Base-by-base conservation (phyloP, 2,329 filamentous ascomycete genomes). In the Mollisia scopiformis region DNA sequence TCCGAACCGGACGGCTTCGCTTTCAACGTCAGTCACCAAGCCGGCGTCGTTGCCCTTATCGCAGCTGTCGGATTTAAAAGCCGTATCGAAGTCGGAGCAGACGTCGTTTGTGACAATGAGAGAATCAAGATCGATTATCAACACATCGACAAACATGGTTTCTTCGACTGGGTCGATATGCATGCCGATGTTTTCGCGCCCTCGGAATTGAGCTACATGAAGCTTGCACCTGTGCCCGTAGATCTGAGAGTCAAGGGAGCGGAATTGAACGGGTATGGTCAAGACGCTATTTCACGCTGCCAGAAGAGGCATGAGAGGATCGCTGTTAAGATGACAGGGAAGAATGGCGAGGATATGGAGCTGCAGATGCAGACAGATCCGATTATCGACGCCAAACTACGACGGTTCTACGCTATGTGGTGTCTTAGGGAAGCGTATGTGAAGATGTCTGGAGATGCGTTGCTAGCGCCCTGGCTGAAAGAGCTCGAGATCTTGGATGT, bases 11-110 rank as follows among this genome's bases (percentile, higher is more conserved):
- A 58, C 33, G 49, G 30, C 21, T 64, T 84, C 33, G 81, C 83
- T 62, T 93, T 94, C 80, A 94, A 94, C 75, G 83, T 93, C 58
- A 88, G 85, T 49, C 91, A 94, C 74, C 91, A 94, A 78, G 88
- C 88, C 8, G 90, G 91, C 1, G 77, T 94, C 16, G 90, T 93
- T 0, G 84, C 84, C 2, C 78, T 93, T 30, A 81, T 89, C 13
- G 88, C 88, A 23, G 65, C 65, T 6, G 56, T 73, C 25, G 67
- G 67, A 1, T 67, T 69, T 21, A 21, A 66, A 21, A 49, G 30
- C 53, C n/a, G 70, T 55, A 70, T 76, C 21, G 76, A 89, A 49
- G 80, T 92, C 0, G 91, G 91, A 49, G 84, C 90, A 2, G 91
- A 94, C 73, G 80, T 94, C n/a, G 90, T 93, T 3, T 91, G 88